Base-by-base conservation (phyloP, 306 rosid species). In the Glycine soja region DNA sequence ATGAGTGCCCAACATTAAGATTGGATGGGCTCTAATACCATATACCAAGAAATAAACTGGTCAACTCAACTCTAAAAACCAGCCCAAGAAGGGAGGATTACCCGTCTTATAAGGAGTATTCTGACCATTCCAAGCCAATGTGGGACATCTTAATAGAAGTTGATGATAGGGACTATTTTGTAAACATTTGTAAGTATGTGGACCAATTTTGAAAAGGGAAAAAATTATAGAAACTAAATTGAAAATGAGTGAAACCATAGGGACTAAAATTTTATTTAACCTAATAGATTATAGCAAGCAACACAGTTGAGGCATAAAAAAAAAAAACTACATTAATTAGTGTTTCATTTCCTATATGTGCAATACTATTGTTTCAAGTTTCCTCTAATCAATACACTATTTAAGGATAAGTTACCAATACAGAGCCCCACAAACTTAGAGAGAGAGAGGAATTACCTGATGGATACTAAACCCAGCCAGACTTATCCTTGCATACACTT, bases 401-500 rank as follows among this genome's bases (percentile, higher is more conserved):
- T 80, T 51, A 68, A 80, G 56, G 73, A 82, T 66, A 77, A 64
- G 54, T 81, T 19, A 65, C 38, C 11, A 32, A 82, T 8, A 16
- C 62, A 53, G 19, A 63, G 9, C 9, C 56, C 47, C 70, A n/a
- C 40, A 43, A 75, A 32, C 67, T 36, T 32, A 54, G 71, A 77
- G 14, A 72, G 75, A 8, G 32, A 32, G 52, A 67, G 47, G 80
- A 74, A 76, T 72, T 89, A 91, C 97, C 97, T 89, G 88, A 80
- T 77, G 84, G 69, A 92, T 81, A 84, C 82, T 87, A 82, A 81
- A 73, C 75, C 85, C 70, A 36, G 87, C 86, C 9, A 90, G 87
- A 70, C 6, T 74, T 74, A 86, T 87, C 72, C 84, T 77, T 67
- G 92, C 80, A 84, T 92, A 90, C 12, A 83, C 85, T 79, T 76